Evolutionary conservation across 495 filamentous ascomycete species (phyloP).

Genomic region (Bathelium albidoporum): DNA sequence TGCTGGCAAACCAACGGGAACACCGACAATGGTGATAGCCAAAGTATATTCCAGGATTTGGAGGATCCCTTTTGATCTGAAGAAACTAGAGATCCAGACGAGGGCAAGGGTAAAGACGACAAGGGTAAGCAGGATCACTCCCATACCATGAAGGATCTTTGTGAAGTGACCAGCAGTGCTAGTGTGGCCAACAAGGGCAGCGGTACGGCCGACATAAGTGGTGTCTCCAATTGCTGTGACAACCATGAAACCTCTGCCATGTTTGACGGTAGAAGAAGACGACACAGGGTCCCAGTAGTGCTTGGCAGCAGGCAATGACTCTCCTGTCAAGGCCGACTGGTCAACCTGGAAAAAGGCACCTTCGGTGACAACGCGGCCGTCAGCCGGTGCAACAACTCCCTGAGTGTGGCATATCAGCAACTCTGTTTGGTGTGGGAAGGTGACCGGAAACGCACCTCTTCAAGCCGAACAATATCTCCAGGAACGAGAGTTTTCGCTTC

Average conservation of each 20-base stretch:
- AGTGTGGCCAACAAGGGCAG: conserved; percentile 70
- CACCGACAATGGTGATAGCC: conserved; percentile 84
- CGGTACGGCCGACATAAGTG: conserved; percentile 82
- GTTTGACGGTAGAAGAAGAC: conserved; percentile 80
- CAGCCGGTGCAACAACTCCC: conserved; percentile 83
- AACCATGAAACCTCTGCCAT: conserved; percentile 73
- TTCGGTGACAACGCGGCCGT: conserved; percentile 72
- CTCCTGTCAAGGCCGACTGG: conserved; percentile 84
- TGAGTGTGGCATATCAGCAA: conserved; percentile 10
- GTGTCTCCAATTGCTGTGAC: conserved; percentile 74
- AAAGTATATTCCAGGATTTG: conserved; percentile 73
- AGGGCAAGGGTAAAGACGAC: conserved; percentile 70
- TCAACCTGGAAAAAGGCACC: conserved; percentile 79
- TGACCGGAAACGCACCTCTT: conserved; percentile 46
- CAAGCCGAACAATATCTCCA: conserved; percentile 79
- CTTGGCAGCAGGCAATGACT: conserved; percentile 87
- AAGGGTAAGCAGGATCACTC: conserved; percentile 69
- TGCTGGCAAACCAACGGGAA: conserved; percentile 90
- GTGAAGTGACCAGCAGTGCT: conserved; percentile 76
- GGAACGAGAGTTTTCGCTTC: conserved; percentile 72
- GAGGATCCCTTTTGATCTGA: conserved; percentile 68
- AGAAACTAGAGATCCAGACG: conserved; percentile 80
- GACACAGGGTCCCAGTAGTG: conserved; percentile 67
- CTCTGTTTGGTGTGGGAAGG: background rate
- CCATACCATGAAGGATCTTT: conserved; percentile 74